Base-by-base conservation (phyloP, 345 rosid species). In the Dipteronia sinensis region DNA sequence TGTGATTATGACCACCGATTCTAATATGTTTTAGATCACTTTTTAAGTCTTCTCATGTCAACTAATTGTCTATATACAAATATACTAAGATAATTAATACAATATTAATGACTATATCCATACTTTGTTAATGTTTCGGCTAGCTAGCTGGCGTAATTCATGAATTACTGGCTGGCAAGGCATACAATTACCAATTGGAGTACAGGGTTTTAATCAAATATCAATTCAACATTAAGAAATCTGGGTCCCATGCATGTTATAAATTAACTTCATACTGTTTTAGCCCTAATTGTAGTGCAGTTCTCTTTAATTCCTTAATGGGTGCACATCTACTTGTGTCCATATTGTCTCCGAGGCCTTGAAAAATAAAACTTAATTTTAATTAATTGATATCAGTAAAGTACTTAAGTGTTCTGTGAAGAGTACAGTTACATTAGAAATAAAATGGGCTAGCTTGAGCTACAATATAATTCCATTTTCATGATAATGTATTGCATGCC, bases 171-270 rank as follows among this genome's bases (percentile, higher is more conserved):
- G 51, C 34, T 31, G 73, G 51, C 34, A 53, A 51, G 56, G 70
- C 51, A 51, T 40, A 62, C 51, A 4, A 55, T 67, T 66, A 55
- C 72, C 12, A 56, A 76, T 4, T 51, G 46, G 19, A 29, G 65
- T 74, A 15, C 23, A 34, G 55, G 53, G 10, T 34, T 34, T 76
- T 15, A 8, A 2, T 20, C 4, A 23, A 17, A 17, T 74, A 46
- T 46, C 13, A 34, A 34, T 34, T 34, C 67, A 72, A 34, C 13
- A 46, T 2, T 22, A 67, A 38, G 17, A 7, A 16, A 38, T 34
- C 40, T 66, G 69, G 72, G 55, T 53, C 46, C 62, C 58, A 78
- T 19, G 7, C 58, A 78, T 19, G 7, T 72, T 64, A 65, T 67
- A 73, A 55, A 34, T 34, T 34, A 34, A 15, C 47, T 55, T 34